A percentile compares a stretch with the other conserved stretches of the same genome.
These are phyloP conservation scores for Scutellaria galericulata DNA, from an alignment of 257 asterid species.

Conservation along the genomic window DNA sequence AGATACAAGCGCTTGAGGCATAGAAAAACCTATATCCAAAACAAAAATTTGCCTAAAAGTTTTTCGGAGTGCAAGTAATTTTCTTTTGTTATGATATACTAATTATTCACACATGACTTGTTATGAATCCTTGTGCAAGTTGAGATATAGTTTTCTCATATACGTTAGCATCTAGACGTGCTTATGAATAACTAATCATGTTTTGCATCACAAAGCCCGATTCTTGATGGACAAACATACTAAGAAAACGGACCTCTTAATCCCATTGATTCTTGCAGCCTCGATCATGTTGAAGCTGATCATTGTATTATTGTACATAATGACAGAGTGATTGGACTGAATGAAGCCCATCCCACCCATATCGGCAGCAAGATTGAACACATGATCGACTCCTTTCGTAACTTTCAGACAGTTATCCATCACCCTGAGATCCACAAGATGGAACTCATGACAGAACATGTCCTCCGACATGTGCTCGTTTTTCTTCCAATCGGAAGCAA, in stretches of 20 bases:
- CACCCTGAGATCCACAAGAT: conserved; percentile 84
- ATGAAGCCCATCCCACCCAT: conserved; percentile 95
- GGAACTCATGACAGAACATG: conserved; percentile 85
- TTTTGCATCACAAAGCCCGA: background rate
- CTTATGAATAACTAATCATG: background rate
- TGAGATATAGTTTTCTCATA: background rate
- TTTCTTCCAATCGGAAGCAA: conserved; percentile 91
- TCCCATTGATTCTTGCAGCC: conserved; percentile 73
- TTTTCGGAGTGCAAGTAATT: too few species aligned
- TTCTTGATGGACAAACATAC: conserved; percentile 2
- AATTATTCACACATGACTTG: too few species aligned
- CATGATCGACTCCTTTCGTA: conserved; percentile 69
- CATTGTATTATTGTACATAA: conserved; percentile 87
- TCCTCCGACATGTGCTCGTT: conserved; percentile 92
- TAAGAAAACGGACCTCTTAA: conserved; percentile 59
- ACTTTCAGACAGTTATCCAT: conserved; percentile 88
- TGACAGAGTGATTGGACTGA: conserved; percentile 87
- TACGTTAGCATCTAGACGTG: background rate
- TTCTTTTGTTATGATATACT: too few species aligned
- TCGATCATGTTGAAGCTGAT: conserved; percentile 88
- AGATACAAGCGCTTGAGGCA: conserved; percentile 88
- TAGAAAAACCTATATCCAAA: conserved; percentile 67
- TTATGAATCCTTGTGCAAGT: background rate
- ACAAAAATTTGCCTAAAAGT: background rate
- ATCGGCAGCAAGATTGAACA: conserved; percentile 86